Conservation (phyloP, 2,329 filamentous ascomycete genomes). For the Colletotrichum orchidophilum region DNA sequence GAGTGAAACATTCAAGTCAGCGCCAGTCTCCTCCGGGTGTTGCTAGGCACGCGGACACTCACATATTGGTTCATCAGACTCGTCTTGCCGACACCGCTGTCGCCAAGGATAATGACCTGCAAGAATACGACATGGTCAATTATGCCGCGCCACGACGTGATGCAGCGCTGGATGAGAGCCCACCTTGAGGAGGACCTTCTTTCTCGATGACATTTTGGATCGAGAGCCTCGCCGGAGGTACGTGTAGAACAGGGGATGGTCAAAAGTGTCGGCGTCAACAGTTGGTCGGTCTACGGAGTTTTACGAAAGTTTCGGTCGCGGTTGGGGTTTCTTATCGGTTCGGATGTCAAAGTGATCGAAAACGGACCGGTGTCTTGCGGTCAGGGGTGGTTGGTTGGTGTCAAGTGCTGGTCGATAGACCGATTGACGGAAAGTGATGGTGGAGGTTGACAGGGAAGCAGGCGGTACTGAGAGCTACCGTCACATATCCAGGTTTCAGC, state of each 20-base stretch:
- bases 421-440: conserved; percentile 29
- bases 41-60: conserved; percentile 50
- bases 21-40: neutral
- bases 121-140: conserved; percentile 16
- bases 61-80: conserved; percentile 99
- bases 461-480: conserved; percentile 34
- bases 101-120: conserved; percentile 97
- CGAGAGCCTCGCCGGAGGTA: conserved; percentile 4
- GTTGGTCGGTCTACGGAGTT: conserved; percentile 12
- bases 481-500: conserved; percentile 32
- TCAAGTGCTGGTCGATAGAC: conserved; percentile 30
- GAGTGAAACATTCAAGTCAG: conserved; percentile 1
- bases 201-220: conserved; percentile 76
- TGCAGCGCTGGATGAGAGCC: conserved; percentile 28
- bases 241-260: neutral
- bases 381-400: conserved; percentile 34
- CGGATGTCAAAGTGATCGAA: conserved; percentile 20
- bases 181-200: conserved; percentile 94
- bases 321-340: conserved; percentile 17
- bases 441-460: conserved; percentile 33
- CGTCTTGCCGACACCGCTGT: conserved; percentile 99
- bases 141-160: conserved; percentile 10
- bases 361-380: conserved; percentile 26
- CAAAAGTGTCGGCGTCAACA: conserved; percentile 3
- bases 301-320: conserved; percentile 15